Conservation (phyloP, 2,329 filamentous ascomycete species). For the Aspergillus arachidicola region DNA sequence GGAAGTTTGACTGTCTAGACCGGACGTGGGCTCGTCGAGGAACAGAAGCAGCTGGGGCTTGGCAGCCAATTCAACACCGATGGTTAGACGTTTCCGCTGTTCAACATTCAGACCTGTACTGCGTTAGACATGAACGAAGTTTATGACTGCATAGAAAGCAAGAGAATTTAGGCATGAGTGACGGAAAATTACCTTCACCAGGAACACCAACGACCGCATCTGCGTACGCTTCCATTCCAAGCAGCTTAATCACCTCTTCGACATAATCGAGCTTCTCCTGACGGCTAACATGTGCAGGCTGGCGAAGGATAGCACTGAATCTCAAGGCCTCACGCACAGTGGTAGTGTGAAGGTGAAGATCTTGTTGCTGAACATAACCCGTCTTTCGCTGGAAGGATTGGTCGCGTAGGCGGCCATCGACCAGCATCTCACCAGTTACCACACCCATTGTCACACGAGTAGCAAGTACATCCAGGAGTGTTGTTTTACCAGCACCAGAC, state of each 20-base stretch:
- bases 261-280: constrained; percentile 85
- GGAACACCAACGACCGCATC: constrained; percentile 89
- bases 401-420: constrained; percentile 73
- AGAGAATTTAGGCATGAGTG: background rate
- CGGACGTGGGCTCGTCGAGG: constrained; percentile 92
- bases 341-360: constrained; percentile 80
- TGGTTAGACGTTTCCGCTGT: constrained; percentile 77
- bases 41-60: constrained; percentile 89
- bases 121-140: constrained; percentile 10
- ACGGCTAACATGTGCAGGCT: constrained; percentile 71
- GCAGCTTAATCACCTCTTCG: constrained; percentile 83
- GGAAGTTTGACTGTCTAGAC: constrained; percentile 88
- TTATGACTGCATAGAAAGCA: background rate
- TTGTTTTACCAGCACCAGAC: constrained; percentile 92
- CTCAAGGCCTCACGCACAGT: constrained; percentile 86
- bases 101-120: constrained; percentile 57
- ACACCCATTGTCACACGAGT: constrained; percentile 87
- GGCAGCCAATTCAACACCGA: constrained; percentile 92
- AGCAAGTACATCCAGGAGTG: constrained; percentile 81
- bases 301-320: constrained; percentile 83
- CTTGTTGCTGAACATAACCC: constrained; percentile 90
- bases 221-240: constrained; percentile 88
- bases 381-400: constrained; percentile 88
- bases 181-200: constrained; percentile 67
- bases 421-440: constrained; percentile 83